Base-by-base conservation (phyloP, 305 asterid species). In the Plantago coronopus region DNA sequence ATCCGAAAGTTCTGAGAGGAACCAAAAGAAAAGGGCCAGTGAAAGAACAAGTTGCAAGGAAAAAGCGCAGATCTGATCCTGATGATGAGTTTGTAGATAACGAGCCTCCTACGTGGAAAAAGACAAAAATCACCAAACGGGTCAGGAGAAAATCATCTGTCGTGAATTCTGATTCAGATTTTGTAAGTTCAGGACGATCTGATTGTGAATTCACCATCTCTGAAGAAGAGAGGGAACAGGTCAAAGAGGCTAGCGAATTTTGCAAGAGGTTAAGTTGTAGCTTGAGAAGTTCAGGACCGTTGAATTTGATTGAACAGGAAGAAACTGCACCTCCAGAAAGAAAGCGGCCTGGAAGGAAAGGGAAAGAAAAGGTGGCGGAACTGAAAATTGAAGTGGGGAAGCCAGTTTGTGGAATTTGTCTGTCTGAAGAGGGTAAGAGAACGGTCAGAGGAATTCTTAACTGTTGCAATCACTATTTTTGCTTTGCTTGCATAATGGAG, bases 401-500 rank as follows among this genome's bases (percentile, higher is more conserved):
- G 78, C 95, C 82, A 68, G 94, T 88, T 62, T 91, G 98, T 80
- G 95, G 98, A 62, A 84, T 91, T 64, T 91, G 98, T 75, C 83
- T 91, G 50, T 84, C 98, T 12, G 95, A 88, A 73, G 98, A 91
- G 77, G 95, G 86, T 54, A 86, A 84, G 78, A 79, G 84, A 70
- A 88, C 88, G 48, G 77, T 88, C 40, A 78, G 83, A 72, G 98
- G 98, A 75, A 77, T 84, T 47, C 63, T 91, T 62, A 84, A 84
- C 73, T 91, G 93, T 55, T 91, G 98, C 78, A 82, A 84, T 70
- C 98, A 91, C 70, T 84, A 83, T 77, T 91, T 88, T 56, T 91
- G 98, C 74, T 91, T 88, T 67, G 83, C 98, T 66, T 91, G 98
- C 90, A 91, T 91, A 70, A 76, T 82, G 93, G 98, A 86, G 69